Base-by-base conservation (phyloP, 352 stramenopile species). In the Saprolegnia parasitica region DNA sequence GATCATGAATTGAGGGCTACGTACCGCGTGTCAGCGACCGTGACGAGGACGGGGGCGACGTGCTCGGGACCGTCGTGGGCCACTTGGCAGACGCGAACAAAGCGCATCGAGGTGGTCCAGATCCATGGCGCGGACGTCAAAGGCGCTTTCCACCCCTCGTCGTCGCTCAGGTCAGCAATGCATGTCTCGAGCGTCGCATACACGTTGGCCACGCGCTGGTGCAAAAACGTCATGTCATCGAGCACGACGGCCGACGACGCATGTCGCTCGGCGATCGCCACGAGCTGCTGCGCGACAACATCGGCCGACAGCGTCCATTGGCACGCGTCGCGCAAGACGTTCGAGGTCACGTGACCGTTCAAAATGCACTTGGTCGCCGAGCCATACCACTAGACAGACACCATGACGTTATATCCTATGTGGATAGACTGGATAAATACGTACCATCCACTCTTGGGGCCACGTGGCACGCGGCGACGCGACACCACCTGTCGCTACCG, bases 31-130 rank as follows among this genome's bases (percentile, higher is more conserved):
- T 49, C 42, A 8, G 11, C 42, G 42, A n/a, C 18, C 42, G 11
- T 49, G 42, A 49, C 18, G 42, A 93, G 68, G 20, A 93, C 70
- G 39, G 83, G 85, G 42, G 89, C 78, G 6, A 93, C 65, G 6
- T 72, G 72, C 37, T 68, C 29, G 11, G 87, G 77, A 5, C 72
- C 72, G 35, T 83, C 63, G 15, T 81, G 65, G 24, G 85, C 85
- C 18, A 93, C 71, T 74, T 88, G 80, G 6, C 75, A 77, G 21
- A 83, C 71, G 1, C 75, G 77, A 13, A 71, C 75, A 77, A 91
- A 91, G 0, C 42, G 18, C 42, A 26, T 37, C 52, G 79, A 84
- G 24, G 83, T 81, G 8, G 83, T 91, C 83, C 85, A 93, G 29
- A 93, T 78, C 85, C 85, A 93, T 10, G 76, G 46, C 21, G 75